A percentile compares a stretch with the other conserved stretches of the same genome.
Conservation (phyloP, 2,329 filamentous ascomycete species). For the Dothidotthia symphoricarpi region DNA sequence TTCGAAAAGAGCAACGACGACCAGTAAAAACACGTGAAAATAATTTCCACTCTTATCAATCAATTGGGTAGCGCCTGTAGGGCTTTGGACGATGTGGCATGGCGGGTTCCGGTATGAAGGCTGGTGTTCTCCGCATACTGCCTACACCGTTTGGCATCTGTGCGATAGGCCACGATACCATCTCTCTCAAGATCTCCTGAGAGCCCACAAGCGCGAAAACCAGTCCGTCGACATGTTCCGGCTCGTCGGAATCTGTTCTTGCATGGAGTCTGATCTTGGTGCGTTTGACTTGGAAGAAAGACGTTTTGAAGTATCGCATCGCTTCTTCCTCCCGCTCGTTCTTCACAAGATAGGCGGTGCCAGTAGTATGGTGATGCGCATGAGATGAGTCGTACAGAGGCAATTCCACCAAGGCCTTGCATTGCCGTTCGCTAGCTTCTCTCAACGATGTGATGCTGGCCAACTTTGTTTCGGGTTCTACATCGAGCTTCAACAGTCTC, state of each 20-base stretch:
- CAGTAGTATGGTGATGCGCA: neutral
- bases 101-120: too few species aligned
- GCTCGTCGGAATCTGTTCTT: neutral
- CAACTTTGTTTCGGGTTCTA: neutral
- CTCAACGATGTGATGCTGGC: slow-evolving; percentile 1
- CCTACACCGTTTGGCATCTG: too few species aligned
- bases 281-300: slow-evolving; percentile 1
- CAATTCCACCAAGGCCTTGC: neutral
- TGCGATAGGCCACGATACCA: neutral
- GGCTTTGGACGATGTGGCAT: too few species aligned
- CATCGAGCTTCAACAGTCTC: slow-evolving; percentile 3
- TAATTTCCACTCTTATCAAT: too few species aligned
- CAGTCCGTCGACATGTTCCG: slow-evolving; percentile 2
- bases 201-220: neutral
- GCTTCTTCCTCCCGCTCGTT: slow-evolving; percentile 1
- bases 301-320: slow-evolving; percentile 5
- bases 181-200: neutral
- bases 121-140: too few species aligned
- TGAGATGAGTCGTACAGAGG: neutral
- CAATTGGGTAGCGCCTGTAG: too few species aligned
- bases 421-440: neutral
- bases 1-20: too few species aligned
- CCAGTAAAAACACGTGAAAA: too few species aligned
- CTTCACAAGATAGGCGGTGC: slow-evolving; percentile 3
- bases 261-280: slow-evolving; percentile 4